Base-by-base conservation (phyloP, 495 filamentous ascomycete species). In the Pyrenula aspistea region DNA sequence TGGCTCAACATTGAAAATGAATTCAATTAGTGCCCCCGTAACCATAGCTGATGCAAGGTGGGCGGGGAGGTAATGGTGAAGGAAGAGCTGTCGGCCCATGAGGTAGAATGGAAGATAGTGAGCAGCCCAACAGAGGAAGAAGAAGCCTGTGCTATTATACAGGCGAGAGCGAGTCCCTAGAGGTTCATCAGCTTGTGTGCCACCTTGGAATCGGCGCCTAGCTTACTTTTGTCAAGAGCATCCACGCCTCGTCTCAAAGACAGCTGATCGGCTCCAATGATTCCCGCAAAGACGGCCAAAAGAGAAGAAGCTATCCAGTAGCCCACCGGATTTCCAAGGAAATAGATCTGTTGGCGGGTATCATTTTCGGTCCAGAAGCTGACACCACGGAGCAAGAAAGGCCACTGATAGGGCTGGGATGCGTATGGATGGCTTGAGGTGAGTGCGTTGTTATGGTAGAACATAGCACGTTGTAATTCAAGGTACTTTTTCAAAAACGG, bases 291-390 rank as follows among this genome's bases (percentile, higher is more conserved):
- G 47, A 98, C 90, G 24, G 93, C 94, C 53, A 98, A 73, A 22
- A 97, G 71, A 73, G 86, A 88, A 67, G 88, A 93, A 22, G 90
- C 84, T 60, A 98, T 79, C 93, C 93, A 98, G 93, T 93, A 98
- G 49, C 94, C 93, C 55, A 97, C 72, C 2, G 94, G 93, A 73
- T 98, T 98, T 49, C 93, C 93, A 25, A 98, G 72, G 79, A 98
- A 98, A 73, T 98, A 98, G 63, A 98, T 98, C 72, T 98, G 93
- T 71, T 93, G 86, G 24, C 88, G 83, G 10, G 92, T 96, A 51
- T 95, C 90, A 68, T 92, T 93, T 68, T 98, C 87, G 10, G 93
- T 98, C 93, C 93, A 98, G 84, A 98, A 98, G 68, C 90, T 95
- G 58, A 98, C 94, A 64, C 93, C 93, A 12, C 94, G 84, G 42